These are phyloP conservation scores for Rhodomyrtus psidioides DNA, from an alignment of 441 rosid species.

Conservation along the genomic window DNA sequence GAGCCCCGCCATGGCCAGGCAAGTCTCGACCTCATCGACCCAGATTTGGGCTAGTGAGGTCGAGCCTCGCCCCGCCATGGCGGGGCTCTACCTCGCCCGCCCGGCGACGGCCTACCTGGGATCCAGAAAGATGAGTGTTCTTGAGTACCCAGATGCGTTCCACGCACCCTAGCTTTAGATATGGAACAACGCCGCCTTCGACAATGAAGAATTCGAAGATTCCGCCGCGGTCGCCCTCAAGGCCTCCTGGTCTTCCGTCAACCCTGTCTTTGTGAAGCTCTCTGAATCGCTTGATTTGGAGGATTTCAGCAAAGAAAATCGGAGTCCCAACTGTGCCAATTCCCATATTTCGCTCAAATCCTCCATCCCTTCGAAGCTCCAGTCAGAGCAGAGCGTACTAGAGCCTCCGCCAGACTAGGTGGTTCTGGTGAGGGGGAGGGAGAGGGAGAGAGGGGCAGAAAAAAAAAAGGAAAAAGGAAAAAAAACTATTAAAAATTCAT, in stretches of 20 bases:
- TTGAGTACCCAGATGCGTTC: slow-evolving; percentile 33
- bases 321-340: slow-evolving; percentile 23
- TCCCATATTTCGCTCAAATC: slow-evolving; percentile 30
- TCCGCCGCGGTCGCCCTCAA: slow-evolving; percentile 16
- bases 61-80: too few relatives aligned
- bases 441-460: too few relatives aligned
- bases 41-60: too few relatives aligned
- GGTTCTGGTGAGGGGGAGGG: too few relatives aligned
- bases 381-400: background rate
- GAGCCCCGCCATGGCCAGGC: too few relatives aligned
- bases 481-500: too few relatives aligned
- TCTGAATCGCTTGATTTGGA: slow-evolving; percentile 48
- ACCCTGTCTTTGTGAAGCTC: slow-evolving; percentile 13
- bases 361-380: slow-evolving; percentile 26
- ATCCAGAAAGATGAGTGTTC: slow-evolving; percentile 34
- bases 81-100: too few relatives aligned
- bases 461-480: too few relatives aligned
- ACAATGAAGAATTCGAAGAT: slow-evolving; percentile 49
- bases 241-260: slow-evolving; percentile 37
- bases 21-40: too few relatives aligned
- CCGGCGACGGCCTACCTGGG: background rate
- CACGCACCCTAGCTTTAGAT: slow-evolving; percentile 52
- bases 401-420: slow-evolving; percentile 20
- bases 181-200: slow-evolving; percentile 91
- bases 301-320: slow-evolving; percentile 57